Conservation (phyloP, 1,284 basidiomycete genomes). For the Papiliotrema flavescens region DNA sequence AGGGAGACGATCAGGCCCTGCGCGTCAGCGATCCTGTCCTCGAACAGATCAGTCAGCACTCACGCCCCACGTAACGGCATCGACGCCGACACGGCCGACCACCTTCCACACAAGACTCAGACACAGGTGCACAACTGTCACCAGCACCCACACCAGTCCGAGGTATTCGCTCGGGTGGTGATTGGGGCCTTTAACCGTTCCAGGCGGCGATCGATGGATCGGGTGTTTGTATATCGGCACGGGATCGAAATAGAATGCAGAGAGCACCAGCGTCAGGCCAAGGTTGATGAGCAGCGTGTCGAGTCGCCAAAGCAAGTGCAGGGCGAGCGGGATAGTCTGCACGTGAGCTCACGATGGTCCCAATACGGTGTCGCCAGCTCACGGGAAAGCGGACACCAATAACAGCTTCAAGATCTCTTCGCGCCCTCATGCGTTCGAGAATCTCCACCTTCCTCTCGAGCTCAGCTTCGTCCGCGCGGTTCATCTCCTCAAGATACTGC, state of each 20-base stretch:
- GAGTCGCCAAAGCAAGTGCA: constrained; percentile 48
- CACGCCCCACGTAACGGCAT: constrained; percentile 49
- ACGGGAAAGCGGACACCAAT: constrained; percentile 46
- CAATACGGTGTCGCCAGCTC: constrained; percentile 6
- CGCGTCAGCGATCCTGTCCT: constrained; percentile 1
- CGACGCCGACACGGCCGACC: constrained; percentile 43
- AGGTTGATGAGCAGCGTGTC: constrained; percentile 49
- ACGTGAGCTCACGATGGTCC: constrained; percentile 1
- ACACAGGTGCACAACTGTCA: constrained; percentile 32
- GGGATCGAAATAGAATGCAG: constrained; percentile 46
- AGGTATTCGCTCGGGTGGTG: constrained; percentile 21
- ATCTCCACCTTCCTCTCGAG: constrained; percentile 43
- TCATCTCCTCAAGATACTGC: constrained; percentile 14
- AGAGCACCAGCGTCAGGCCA: constrained; percentile 48
- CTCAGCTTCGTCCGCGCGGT: constrained; percentile 37
- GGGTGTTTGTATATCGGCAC: constrained; percentile 41
- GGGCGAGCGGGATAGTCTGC: constrained; percentile 45
- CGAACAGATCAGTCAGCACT: constrained; percentile 14
- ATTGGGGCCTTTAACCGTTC: neutral
- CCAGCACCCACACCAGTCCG: constrained; percentile 36
- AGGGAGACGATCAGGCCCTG: constrained; percentile 48
- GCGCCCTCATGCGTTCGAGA: constrained; percentile 41
- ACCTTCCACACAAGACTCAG: constrained; percentile 44
- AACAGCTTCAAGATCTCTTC: constrained; percentile 45
- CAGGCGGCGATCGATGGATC: neutral